phyloP scores from a whole-genome alignment of 2,329 filamentous ascomycete genomes.

The Orbilia quercus region DNA sequence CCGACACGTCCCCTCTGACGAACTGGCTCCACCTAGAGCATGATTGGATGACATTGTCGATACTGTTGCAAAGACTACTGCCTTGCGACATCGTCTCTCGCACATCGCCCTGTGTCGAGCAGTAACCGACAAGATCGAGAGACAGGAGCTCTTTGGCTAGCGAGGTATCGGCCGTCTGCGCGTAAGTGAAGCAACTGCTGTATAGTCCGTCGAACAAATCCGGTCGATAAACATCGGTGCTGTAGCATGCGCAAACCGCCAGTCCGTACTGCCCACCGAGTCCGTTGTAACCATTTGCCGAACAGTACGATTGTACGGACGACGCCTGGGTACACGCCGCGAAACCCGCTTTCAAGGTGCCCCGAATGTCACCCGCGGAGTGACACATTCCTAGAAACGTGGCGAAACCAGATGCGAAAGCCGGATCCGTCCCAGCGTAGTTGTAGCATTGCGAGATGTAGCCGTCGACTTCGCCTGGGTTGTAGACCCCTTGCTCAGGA shows the following conservation, averaged over 20 bases:
- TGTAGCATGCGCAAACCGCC: conserved; percentile 46
- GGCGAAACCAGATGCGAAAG: conserved; percentile 39
- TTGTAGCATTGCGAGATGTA: conserved; percentile 54
- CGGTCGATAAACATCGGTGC: conserved; percentile 23
- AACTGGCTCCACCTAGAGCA: conserved; percentile 46
- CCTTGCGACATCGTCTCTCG: conserved; percentile 36
- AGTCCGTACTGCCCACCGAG: conserved; percentile 18
- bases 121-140: conserved; percentile 21
- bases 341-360: conserved; percentile 20
- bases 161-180: conserved; percentile 32
- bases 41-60: conserved; percentile 28
- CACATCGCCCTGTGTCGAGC: conserved; percentile 39
- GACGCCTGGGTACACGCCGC: conserved; percentile 33
- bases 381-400: conserved; percentile 41
- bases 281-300: conserved; percentile 24
- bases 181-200: conserved; percentile 43
- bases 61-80: conserved; percentile 19
- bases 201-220: conserved; percentile 38
- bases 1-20: conserved; percentile 22
- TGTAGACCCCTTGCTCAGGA: conserved; percentile 18
- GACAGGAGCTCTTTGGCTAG: conserved; percentile 25
- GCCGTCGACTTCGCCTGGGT: conserved; percentile 40
- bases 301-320: conserved; percentile 25
- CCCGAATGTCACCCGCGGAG: conserved; percentile 48
- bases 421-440: conserved; percentile 30